A percentile compares a stretch with the other conserved stretches of the same genome.
phyloP scores from a whole-genome alignment of 2,329 filamentous ascomycete species.

The Penicillium sp. region DNA sequence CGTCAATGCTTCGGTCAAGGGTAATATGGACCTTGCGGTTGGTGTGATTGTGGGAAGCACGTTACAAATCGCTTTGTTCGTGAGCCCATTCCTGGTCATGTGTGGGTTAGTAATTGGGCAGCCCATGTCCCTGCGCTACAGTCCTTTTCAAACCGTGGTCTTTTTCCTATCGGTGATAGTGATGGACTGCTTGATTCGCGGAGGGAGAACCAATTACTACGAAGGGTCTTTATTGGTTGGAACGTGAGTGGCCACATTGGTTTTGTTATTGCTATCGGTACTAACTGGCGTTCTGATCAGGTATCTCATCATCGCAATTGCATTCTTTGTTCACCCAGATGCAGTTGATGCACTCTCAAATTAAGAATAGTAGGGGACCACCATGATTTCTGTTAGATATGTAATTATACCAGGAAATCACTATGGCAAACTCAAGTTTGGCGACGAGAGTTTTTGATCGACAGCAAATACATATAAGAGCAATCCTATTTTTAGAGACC shows the following conservation, averaged over 20 bases:
- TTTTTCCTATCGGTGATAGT: slow-evolving; percentile 22
- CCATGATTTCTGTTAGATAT: background rate
- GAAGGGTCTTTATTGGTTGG: slow-evolving; percentile 20
- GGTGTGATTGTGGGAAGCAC: slow-evolving; percentile 56
- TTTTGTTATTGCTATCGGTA: background rate
- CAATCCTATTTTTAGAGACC: background rate
- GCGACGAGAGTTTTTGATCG: too few species aligned
- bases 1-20: slow-evolving; percentile 55
- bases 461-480: background rate
- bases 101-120: slow-evolving; percentile 56
- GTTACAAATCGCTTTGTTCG: slow-evolving; percentile 58
- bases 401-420: background rate
- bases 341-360: background rate
- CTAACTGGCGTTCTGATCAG: slow-evolving; percentile 9
- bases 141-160: slow-evolving; percentile 20
- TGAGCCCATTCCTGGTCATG: slow-evolving; percentile 56
- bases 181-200: slow-evolving; percentile 23
- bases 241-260: slow-evolving; percentile 15
- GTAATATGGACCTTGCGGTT: slow-evolving; percentile 59
- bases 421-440: background rate
- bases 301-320: slow-evolving; percentile 21
- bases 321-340: slow-evolving; percentile 20
- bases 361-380: background rate
- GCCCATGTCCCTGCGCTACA: slow-evolving; percentile 42
- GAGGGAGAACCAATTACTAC: slow-evolving; percentile 22